These are phyloP conservation scores for Schwanniomyces occidentalis DNA, from an alignment of 805 yeast species.

Conservation along the genomic window DNA sequence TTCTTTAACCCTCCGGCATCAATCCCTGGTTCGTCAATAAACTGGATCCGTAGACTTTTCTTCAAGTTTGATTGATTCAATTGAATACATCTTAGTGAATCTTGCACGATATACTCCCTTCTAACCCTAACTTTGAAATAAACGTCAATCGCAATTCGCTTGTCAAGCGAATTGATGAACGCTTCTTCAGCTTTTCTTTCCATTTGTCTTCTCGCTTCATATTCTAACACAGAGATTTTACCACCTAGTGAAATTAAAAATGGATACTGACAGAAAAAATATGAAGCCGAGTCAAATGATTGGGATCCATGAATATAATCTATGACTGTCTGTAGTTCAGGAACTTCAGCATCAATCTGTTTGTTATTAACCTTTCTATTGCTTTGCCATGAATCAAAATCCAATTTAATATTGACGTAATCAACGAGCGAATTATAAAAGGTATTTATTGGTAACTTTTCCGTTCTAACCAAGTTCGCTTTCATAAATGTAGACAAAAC, in stretches of 20 bases:
- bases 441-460: conserved; percentile 31
- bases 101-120: conserved; percentile 65
- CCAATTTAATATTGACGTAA: conserved; percentile 70
- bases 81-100: conserved; percentile 67
- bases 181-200: conserved; percentile 88
- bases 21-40: conserved; percentile 85
- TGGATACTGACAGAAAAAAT: conserved; percentile 82
- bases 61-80: conserved; percentile 59
- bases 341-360: conserved; percentile 12
- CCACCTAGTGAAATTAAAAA: conserved; percentile 79
- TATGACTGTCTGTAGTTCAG: conserved; percentile 42
- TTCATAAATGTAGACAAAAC: conserved; percentile 54
- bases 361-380: conserved; percentile 20
- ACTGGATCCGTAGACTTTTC: conserved; percentile 76
- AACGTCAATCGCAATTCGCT: conserved; percentile 61
- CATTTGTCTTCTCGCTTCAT: conserved; percentile 80
- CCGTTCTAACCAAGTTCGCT: conserved; percentile 46
- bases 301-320: conserved; percentile 50
- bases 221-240: conserved; percentile 76
- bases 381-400: conserved; percentile 83
- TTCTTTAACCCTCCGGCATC: conserved; percentile 95
- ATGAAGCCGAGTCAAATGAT: conserved; percentile 22
- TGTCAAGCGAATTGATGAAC: conserved; percentile 70
- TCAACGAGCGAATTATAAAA: conserved; percentile 85
- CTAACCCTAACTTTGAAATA: conserved; percentile 69